These are phyloP conservation scores for Antitrichia curtipendula DNA, from an alignment of 225 moss, liverwort and hornwort species.

Conservation along the genomic window DNA sequence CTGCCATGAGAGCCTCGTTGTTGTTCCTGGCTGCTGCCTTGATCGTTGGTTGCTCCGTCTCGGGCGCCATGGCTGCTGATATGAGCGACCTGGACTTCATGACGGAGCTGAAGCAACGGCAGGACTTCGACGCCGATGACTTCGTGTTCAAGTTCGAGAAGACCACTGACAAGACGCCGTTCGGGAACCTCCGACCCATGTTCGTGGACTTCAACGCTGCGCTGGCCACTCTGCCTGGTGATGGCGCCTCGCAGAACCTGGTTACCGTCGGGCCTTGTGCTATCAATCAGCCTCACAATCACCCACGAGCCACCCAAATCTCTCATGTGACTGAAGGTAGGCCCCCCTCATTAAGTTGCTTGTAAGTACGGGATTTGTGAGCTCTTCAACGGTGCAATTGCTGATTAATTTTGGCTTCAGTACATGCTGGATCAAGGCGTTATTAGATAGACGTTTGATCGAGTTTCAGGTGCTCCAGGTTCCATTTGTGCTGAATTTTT, in stretches of 20 bases:
- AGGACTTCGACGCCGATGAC: background rate
- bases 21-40: background rate
- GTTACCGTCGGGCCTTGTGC: conserved; percentile 23
- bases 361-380: background rate
- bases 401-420: background rate
- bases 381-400: background rate
- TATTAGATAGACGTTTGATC: no score
- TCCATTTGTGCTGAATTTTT: background rate
- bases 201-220: conserved; percentile 16
- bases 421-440: background rate
- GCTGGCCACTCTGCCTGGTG: conserved; percentile 12
- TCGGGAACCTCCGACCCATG: conserved; percentile 13
- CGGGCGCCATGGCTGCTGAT: background rate
- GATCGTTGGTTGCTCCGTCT: background rate
- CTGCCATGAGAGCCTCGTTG: background rate
- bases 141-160: conserved; percentile 14
- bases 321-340: conserved; percentile 18
- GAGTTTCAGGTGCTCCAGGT: background rate
- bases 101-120: background rate
- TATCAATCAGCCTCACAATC: conserved; percentile 21
- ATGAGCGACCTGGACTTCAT: background rate
- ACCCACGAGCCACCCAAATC: conserved; percentile 14
- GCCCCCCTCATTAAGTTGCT: background rate
- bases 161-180: background rate
- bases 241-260: conserved; percentile 15